Percentiles rank a stretch among this genome's conserved stretches.
Evolutionary conservation across 1,284 basidiomycete species (phyloP).

Genomic region (Pyrrhoderma noxium): DNA sequence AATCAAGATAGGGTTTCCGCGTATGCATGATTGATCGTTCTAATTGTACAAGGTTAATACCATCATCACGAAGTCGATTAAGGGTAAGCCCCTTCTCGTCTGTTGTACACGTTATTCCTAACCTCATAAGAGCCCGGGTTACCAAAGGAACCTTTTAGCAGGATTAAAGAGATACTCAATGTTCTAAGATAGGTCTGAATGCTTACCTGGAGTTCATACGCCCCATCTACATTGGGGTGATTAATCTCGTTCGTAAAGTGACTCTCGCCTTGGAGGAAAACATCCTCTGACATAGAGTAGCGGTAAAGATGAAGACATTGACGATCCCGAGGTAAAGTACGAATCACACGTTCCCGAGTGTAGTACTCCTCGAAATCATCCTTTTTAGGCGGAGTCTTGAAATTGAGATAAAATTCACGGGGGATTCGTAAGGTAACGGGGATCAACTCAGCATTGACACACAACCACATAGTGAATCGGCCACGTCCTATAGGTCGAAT

Average conservation of each 20-base stretch:
- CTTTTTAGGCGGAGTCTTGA: slow-evolving; percentile 58
- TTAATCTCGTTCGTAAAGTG: slow-evolving; percentile 92
- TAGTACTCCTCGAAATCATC: slow-evolving; percentile 72
- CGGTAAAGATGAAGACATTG: slow-evolving; percentile 79
- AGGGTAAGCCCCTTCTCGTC: slow-evolving; percentile 68
- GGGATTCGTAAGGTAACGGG: slow-evolving; percentile 80
- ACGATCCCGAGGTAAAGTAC: slow-evolving; percentile 77
- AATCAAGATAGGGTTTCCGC: slow-evolving; percentile 70
- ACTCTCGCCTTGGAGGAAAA: slow-evolving; percentile 79
- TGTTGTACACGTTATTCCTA: slow-evolving; percentile 80
- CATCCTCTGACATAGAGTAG: slow-evolving; percentile 76
- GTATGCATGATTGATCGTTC: slow-evolving; percentile 54
- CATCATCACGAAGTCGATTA: slow-evolving; percentile 76
- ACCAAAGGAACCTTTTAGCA: slow-evolving; percentile 69
- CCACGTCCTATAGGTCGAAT: slow-evolving; percentile 78
- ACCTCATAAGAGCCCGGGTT: slow-evolving; percentile 74
- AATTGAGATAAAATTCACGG: slow-evolving; percentile 89
- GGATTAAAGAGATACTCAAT: slow-evolving; percentile 12
- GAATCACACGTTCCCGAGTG: slow-evolving; percentile 63
- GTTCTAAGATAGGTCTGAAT: slow-evolving; percentile 8
- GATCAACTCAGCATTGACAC: slow-evolving; percentile 74
- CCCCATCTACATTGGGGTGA: slow-evolving; percentile 91
- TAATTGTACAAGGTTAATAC: slow-evolving; percentile 84
- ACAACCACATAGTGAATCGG: slow-evolving; percentile 87
- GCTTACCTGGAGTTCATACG: slow-evolving; percentile 85